Base-by-base conservation (phyloP, 495 filamentous ascomycete species). In the Clohesyomyces aquaticus region DNA sequence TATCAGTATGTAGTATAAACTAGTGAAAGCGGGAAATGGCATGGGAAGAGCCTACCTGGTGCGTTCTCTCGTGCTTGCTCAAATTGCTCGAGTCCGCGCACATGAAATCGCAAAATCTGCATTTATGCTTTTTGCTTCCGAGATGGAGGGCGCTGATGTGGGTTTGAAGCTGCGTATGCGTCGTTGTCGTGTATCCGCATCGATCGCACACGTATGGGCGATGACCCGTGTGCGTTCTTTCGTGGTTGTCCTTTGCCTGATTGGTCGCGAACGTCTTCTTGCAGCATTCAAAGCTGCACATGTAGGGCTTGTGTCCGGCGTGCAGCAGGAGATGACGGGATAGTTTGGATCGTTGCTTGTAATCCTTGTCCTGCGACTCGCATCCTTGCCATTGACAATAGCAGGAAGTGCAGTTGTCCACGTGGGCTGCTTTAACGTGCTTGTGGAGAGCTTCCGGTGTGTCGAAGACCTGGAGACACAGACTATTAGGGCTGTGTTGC, bases 181-280 rank as follows among this genome's bases (percentile, higher is more conserved):
- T 71, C 0, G 69, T 66, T 9, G 61, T 66, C 26, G 42, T 62
- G 43, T 71, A 66, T 4, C 45, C 52, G 49, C 69, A 71, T 16
- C 48, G 35, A 45, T 58, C 35, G 43, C 69, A 71, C n/a, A 55
- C 48, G 50, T 68, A 71, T 6, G 69, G 69, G 23, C 63, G 57
- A 19, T 65, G 51, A 12, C 69, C 69, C 9, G 61, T 64, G 35
- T 71, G 69, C 16, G 66, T 69, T 22, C 69, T 55, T 32, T 66
- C 61, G 53, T 71, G 69, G 41, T 71, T 71, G n/a, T 71, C 59
- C 47, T 67, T 67, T 14, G 64, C 68, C 41, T 71, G 68, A 29
- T 67, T 67, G 3, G 63, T 71, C 3, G 64, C 68, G 48, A 71
- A 71, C 1, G 49, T 71, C 53, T 67, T 71, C 19, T 21, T 48